Conservation (phyloP, 1,284 basidiomycete genomes). For the Porodaedalea pini region DNA sequence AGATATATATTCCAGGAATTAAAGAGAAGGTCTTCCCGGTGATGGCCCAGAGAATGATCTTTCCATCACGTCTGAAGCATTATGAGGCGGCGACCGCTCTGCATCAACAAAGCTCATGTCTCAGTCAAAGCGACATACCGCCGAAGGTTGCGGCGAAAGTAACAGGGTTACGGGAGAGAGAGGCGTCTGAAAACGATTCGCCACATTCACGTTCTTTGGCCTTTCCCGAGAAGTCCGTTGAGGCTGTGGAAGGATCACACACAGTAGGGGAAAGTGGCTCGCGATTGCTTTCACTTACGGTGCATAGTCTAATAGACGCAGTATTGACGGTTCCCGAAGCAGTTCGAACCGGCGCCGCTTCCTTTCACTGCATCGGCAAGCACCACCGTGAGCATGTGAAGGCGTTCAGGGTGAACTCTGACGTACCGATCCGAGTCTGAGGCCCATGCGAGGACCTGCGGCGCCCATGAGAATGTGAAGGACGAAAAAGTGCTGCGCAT, state of each 20-base stretch:
- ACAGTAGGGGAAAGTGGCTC: not conserved
- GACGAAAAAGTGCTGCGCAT: not conserved
- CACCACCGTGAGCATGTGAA: not conserved
- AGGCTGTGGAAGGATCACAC: slow-evolving; percentile 3
- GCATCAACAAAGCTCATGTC: not conserved
- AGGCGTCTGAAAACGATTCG: not conserved
- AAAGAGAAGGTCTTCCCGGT: not conserved
- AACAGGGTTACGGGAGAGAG: not conserved
- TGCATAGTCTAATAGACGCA: not conserved
- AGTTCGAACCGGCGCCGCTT: not conserved
- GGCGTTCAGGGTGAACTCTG: not conserved
- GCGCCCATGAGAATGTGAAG: not conserved
- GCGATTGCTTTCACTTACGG: not conserved
- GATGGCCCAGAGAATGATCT: not conserved
- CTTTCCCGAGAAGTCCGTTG: not conserved
- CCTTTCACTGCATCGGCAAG: not conserved
- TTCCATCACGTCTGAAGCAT: not conserved
- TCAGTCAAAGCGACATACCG: not conserved
- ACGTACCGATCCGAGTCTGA: not conserved
- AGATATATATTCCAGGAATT: not conserved
- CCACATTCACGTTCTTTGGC: not conserved
- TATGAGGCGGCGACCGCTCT: not conserved
- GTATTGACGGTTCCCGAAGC: not conserved
- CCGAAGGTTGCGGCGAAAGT: slow-evolving; percentile 3
- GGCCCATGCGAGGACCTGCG: not conserved